Evolutionary conservation across 306 rosid species (phyloP).

Genomic region (Vigna trinervia): DNA sequence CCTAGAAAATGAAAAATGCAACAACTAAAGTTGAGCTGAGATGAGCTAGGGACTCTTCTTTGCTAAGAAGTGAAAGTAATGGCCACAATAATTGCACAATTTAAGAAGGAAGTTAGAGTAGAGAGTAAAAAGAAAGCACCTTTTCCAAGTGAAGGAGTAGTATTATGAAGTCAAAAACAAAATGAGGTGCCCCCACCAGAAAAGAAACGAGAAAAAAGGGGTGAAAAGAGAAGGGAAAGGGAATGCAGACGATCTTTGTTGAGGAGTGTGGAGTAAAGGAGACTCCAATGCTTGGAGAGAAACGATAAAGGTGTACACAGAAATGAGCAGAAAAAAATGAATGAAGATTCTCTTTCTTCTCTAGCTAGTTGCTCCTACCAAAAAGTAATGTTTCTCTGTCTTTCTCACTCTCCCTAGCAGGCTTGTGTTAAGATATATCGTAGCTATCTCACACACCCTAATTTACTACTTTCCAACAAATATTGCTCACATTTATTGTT

Average conservation of each 20-base stretch:
- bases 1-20: slow-evolving; percentile 52
- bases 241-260: slow-evolving; percentile 24
- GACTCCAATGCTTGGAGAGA: slow-evolving; percentile 47
- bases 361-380: slow-evolving; percentile 32
- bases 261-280: slow-evolving; percentile 52
- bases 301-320: slow-evolving; percentile 38
- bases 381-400: slow-evolving; percentile 19
- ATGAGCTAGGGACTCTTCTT: slow-evolving; percentile 16
- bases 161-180: slow-evolving; percentile 56
- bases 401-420: slow-evolving; percentile 42
- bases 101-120: slow-evolving; percentile 28
- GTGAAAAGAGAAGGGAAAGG: slow-evolving; percentile 36
- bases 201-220: slow-evolving; percentile 4
- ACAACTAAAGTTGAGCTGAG: slow-evolving; percentile 44
- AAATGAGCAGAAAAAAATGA: slow-evolving; percentile 32
- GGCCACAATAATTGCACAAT: slow-evolving; percentile 48
- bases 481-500: slow-evolving; percentile 46
- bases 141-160: slow-evolving; percentile 39
- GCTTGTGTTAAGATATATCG: not conserved
- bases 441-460: slow-evolving; percentile 22
- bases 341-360: slow-evolving; percentile 43
- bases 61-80: slow-evolving; percentile 25
- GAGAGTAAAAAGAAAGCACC: slow-evolving; percentile 55
- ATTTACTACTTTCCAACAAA: slow-evolving; percentile 41
- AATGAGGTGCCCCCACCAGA: slow-evolving; percentile 44